phyloP scores from a whole-genome alignment of 2,329 filamentous ascomycete genomes.

The Fusarium guadeloupense region DNA sequence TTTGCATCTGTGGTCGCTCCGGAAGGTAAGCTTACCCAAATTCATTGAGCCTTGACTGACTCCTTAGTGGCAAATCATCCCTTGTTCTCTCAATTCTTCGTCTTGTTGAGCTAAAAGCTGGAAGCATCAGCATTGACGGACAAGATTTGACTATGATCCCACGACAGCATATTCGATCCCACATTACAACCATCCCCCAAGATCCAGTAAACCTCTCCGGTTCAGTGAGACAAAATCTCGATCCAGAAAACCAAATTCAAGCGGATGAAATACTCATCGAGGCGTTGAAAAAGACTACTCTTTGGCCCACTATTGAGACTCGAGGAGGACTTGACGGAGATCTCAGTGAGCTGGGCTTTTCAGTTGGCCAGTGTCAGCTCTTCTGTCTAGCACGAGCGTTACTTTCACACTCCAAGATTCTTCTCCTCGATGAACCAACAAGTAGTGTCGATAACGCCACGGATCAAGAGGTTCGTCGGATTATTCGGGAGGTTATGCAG shows the following conservation, averaged over 20 bases:
- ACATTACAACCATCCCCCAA: slow-evolving; percentile 58
- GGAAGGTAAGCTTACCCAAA: slow-evolving; percentile 40
- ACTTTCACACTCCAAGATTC: slow-evolving; percentile 44
- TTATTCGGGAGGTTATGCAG: slow-evolving; percentile 34
- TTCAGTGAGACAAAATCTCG: slow-evolving; percentile 58
- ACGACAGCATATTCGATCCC: slow-evolving; percentile 54
- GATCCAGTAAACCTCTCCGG: slow-evolving; percentile 58
- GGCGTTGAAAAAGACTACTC: slow-evolving; percentile 55
- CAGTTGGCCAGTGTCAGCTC: slow-evolving; percentile 58
- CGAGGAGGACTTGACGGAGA: slow-evolving; percentile 51
- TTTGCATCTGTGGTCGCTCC: slow-evolving; percentile 62
- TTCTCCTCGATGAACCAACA: slow-evolving; percentile 47
- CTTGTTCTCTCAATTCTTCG: slow-evolving; percentile 58
- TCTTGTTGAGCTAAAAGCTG: slow-evolving; percentile 54
- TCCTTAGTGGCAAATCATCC: slow-evolving; percentile 59
- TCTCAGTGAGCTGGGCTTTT: slow-evolving; percentile 48
- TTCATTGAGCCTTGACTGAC: background rate
- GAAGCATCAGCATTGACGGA: slow-evolving; percentile 55
- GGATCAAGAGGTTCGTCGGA: slow-evolving; percentile 38
- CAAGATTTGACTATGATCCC: slow-evolving; percentile 53
- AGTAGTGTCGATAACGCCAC: slow-evolving; percentile 46
- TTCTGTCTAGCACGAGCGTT: slow-evolving; percentile 59
- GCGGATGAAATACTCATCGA: slow-evolving; percentile 52
- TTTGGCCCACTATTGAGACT: slow-evolving; percentile 52
- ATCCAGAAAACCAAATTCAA: slow-evolving; percentile 48